Evolutionary conservation across 2,329 filamentous ascomycete genomes (phyloP).

Genomic region (Nemania serpens): DNA sequence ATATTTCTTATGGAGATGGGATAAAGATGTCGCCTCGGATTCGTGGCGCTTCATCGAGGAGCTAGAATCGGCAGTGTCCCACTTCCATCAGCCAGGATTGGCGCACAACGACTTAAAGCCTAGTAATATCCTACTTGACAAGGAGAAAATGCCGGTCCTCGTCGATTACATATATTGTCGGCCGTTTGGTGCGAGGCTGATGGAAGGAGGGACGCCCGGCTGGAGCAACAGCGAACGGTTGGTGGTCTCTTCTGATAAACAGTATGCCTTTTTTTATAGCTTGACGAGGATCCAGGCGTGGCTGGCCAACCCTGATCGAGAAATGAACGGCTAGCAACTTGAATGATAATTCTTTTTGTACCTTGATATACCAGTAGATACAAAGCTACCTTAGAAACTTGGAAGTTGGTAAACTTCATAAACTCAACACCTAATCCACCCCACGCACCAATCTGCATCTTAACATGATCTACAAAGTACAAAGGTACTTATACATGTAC

Average conservation of each 20-base stretch:
- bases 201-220: slow-evolving; percentile 24
- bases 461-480: too few relatives aligned
- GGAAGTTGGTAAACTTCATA: too few relatives aligned
- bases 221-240: slow-evolving; percentile 15
- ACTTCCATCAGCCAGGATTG: slow-evolving; percentile 21
- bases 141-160: slow-evolving; percentile 25
- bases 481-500: too few relatives aligned
- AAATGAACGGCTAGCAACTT: slow-evolving; percentile 4
- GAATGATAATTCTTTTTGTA: too few relatives aligned
- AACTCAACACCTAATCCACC: too few relatives aligned
- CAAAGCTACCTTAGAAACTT: too few relatives aligned
- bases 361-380: too few relatives aligned
- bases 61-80: slow-evolving; percentile 24
- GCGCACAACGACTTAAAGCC: slow-evolving; percentile 30
- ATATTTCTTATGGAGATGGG: slow-evolving; percentile 18
- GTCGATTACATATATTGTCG: slow-evolving; percentile 29
- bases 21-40: slow-evolving; percentile 20
- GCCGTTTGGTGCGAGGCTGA: slow-evolving; percentile 20
- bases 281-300: slow-evolving; percentile 26
- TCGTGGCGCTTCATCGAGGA: slow-evolving; percentile 22
- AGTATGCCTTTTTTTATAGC: slow-evolving; percentile 26
- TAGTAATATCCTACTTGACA: slow-evolving; percentile 25
- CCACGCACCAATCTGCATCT: too few relatives aligned
- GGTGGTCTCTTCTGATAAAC: slow-evolving; percentile 23
- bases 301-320: slow-evolving; percentile 21